A percentile compares a stretch with the other conserved stretches of the same genome.
phyloP scores from a whole-genome alignment of 768 basidiomycete species.

The Termitomyces sp. region DNA sequence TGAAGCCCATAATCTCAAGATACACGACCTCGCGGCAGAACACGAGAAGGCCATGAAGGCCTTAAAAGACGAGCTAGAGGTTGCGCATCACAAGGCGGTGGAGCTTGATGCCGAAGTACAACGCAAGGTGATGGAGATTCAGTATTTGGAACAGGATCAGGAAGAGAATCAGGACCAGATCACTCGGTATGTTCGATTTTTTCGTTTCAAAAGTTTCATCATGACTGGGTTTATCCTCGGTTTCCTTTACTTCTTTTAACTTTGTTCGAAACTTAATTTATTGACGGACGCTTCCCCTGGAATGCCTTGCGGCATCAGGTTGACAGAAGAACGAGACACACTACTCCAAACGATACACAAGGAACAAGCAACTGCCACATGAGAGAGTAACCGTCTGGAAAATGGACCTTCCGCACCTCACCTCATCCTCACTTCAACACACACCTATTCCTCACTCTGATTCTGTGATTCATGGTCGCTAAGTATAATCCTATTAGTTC shows the following conservation, averaged over 20 bases:
- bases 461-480: conserved; percentile 4
- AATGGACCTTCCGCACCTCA: neutral
- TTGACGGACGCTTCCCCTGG: conserved; percentile 27
- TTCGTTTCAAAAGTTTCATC: conserved; percentile 55
- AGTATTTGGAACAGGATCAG: conserved; percentile 74
- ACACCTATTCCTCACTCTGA: neutral
- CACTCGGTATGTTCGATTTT: conserved; percentile 70
- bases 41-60: conserved; percentile 56
- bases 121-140: conserved; percentile 78
- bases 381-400: neutral
- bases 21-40: conserved; percentile 68
- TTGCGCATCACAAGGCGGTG: conserved; percentile 41
- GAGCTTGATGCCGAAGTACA: conserved; percentile 59
- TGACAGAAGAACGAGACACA: conserved; percentile 63
- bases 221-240: conserved; percentile 49
- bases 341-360: conserved; percentile 29
- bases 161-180: conserved; percentile 75
- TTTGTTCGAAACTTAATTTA: conserved; percentile 31
- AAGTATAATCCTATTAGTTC: neutral
- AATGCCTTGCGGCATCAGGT: conserved; percentile 39
- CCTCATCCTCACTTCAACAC: neutral
- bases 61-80: conserved; percentile 56
- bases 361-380: conserved; percentile 19
- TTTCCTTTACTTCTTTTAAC: conserved; percentile 51
- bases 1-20: conserved; percentile 80